These are phyloP conservation scores for Diaporthe sp. DNA, from an alignment of 2,329 filamentous ascomycete species.

Conservation along the genomic window DNA sequence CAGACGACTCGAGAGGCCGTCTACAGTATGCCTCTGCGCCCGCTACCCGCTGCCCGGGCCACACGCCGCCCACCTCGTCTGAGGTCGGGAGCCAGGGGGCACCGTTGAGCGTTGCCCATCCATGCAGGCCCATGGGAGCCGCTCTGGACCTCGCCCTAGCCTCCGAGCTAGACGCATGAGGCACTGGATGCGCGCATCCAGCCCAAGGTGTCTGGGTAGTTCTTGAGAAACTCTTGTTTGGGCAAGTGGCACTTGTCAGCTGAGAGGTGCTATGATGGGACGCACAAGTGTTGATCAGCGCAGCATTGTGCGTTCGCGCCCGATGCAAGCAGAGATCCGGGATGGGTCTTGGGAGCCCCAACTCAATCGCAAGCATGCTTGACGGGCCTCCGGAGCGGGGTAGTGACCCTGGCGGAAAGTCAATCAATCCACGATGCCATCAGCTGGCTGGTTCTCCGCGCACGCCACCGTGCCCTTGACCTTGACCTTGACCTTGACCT, in stretches of 20 bases:
- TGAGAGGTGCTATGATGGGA: slow-evolving; percentile 27
- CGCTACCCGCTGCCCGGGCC: slow-evolving; percentile 7
- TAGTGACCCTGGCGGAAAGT: slow-evolving; percentile 30
- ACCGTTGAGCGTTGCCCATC: slow-evolving; percentile 15
- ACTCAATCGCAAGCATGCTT: slow-evolving; percentile 31
- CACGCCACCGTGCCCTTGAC: slow-evolving; percentile 12
- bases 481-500: slow-evolving; percentile 26
- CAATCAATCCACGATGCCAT: slow-evolving; percentile 34
- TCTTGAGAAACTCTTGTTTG: slow-evolving; percentile 31
- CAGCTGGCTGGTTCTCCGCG: slow-evolving; percentile 21
- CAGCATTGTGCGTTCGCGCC: slow-evolving; percentile 11
- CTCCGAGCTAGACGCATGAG: slow-evolving; percentile 16
- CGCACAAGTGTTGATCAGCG: slow-evolving; percentile 17
- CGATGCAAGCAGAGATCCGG: slow-evolving; percentile 25
- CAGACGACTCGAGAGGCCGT: slow-evolving; percentile 2
- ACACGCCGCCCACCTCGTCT: slow-evolving; percentile 2
- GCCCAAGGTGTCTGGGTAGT: slow-evolving; percentile 14
- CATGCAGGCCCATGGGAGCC: slow-evolving; percentile 14
- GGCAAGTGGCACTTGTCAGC: slow-evolving; percentile 30
- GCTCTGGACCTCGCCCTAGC: slow-evolving; percentile 2
- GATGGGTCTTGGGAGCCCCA: slow-evolving; percentile 15
- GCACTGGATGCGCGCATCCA: slow-evolving; percentile 23
- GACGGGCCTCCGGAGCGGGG: slow-evolving; percentile 27
- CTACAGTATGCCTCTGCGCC: background rate
- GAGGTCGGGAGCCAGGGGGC: slow-evolving; percentile 8